Evolutionary conservation across 148 eudicot species (phyloP), one percentile per base, ranked within the genome.

Genomic region (Beta vulgaris): DNA sequence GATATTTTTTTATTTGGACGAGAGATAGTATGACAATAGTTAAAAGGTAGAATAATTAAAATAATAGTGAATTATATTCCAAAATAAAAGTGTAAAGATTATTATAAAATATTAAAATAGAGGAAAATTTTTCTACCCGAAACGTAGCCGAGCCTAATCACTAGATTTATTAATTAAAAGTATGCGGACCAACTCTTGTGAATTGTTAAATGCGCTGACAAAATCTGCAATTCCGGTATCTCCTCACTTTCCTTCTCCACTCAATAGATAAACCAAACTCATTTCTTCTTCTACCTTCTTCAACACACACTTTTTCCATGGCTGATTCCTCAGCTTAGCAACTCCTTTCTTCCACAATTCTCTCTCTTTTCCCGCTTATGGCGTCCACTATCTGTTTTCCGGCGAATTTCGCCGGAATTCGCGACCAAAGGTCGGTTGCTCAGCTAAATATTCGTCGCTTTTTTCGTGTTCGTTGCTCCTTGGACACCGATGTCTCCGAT

Each of bases 401-500:
- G 68, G 82, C 93, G 31, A 87, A 63, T 46, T 81, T 55, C 69
- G 76, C 73, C 69, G 77, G 72, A 16, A 53, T 65, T 36, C 68
- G 77, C 28, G 75, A 58, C 42, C 81, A 76, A 49, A 78, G 76
- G 21, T 80, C 79, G 48, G 15, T 68, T 21, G 69, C 71, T 14
- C 84, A 32, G 48, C 60, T 72, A 16, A 77, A 72, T 77, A 23
- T 61, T 71, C 83, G 74, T 37, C 90, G 77, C 43, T 19, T 81
- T 39, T 74, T 77, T 28, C 74, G 58, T 39, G 77, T 87, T 73
- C 87, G 93, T 31, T 87, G 88, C 73, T 87, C 93, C 34, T 79
- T 95, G 84, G 98, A 95, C 70, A 69, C 83, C 2, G 82, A 85
- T 81, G 93, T 95, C 48, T 95, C 98, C 7, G 96, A 95, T 73